These are phyloP conservation scores for Neoboletus magnificus DNA, from an alignment of 768 basidiomycete species.

Conservation along the genomic window DNA sequence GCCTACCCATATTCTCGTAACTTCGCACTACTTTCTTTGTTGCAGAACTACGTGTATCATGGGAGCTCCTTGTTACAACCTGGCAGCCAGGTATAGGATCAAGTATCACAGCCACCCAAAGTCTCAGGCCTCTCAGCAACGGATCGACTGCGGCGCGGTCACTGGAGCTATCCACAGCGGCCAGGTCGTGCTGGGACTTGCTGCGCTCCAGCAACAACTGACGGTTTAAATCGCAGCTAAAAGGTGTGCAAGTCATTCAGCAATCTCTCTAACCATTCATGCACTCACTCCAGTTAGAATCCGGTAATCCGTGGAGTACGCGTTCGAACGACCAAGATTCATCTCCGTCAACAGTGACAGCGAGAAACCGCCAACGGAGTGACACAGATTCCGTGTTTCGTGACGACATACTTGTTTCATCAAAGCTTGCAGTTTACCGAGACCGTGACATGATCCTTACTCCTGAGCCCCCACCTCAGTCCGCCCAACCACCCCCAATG, in stretches of 20 bases:
- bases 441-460: slow-evolving; percentile 19
- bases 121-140: neutral
- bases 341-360: neutral
- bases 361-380: neutral
- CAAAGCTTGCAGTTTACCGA: neutral
- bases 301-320: slow-evolving; percentile 6
- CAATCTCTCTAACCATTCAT: neutral
- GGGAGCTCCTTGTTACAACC: neutral
- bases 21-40: neutral
- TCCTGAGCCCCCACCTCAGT: slow-evolving; percentile 12
- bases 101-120: slow-evolving; percentile 4
- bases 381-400: neutral
- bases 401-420: neutral
- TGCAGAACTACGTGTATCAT: neutral
- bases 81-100: neutral
- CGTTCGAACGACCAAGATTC: neutral
- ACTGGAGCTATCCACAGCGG: neutral
- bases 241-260: neutral
- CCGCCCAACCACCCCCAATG: neutral
- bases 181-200: neutral
- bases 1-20: neutral
- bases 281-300: slow-evolving; percentile 2
- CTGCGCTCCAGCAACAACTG: slow-evolving; percentile 5
- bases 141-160: neutral
- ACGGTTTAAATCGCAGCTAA: neutral